These are phyloP conservation scores for Suillus variegatus DNA, from an alignment of 768 basidiomycete species.

Conservation along the genomic window DNA sequence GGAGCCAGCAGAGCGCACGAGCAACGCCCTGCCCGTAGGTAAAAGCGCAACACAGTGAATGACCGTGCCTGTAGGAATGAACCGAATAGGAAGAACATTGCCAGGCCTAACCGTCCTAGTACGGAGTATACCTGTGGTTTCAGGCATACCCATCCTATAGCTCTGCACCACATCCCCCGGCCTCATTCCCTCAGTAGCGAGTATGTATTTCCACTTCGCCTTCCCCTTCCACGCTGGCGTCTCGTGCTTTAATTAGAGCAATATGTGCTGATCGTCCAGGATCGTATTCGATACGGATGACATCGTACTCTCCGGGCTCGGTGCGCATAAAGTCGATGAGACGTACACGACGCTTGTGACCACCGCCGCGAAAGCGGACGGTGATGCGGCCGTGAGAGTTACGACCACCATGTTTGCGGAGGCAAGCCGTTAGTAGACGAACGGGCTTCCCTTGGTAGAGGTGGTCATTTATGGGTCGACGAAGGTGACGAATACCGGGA, in stretches of 20 bases:
- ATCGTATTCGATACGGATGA: slow-evolving; percentile 96
- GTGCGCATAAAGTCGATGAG: slow-evolving; percentile 81
- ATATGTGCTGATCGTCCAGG: slow-evolving; percentile 94
- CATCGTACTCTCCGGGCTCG: slow-evolving; percentile 82
- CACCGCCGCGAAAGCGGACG: slow-evolving; percentile 87
- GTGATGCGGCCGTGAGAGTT: slow-evolving; percentile 84
- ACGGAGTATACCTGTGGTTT: slow-evolving; percentile 81
- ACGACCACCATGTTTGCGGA: slow-evolving; percentile 85
- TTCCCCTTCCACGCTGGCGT: slow-evolving; percentile 52
- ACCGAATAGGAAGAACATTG: slow-evolving; percentile 87
- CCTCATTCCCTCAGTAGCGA: slow-evolving; percentile 86
- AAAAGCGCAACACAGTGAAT: slow-evolving; percentile 84
- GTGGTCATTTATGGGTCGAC: slow-evolving; percentile 79
- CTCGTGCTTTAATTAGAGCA: slow-evolving; percentile 75
- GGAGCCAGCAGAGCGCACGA: slow-evolving; percentile 89
- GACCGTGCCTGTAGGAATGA: slow-evolving; percentile 90
- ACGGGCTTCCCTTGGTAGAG: slow-evolving; percentile 86
- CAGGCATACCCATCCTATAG: slow-evolving; percentile 80
- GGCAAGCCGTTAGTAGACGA: slow-evolving; percentile 76
- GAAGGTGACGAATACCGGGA: slow-evolving; percentile 84
- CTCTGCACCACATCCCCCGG: slow-evolving; percentile 89
- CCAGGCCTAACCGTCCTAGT: slow-evolving; percentile 84
- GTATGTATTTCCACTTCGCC: slow-evolving; percentile 83
- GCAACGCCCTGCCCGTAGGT: slow-evolving; percentile 72
- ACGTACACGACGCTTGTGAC: slow-evolving; percentile 85